Base-by-base conservation (phyloP, 2,329 filamentous ascomycete genomes). In the Cladosporium sp. region DNA sequence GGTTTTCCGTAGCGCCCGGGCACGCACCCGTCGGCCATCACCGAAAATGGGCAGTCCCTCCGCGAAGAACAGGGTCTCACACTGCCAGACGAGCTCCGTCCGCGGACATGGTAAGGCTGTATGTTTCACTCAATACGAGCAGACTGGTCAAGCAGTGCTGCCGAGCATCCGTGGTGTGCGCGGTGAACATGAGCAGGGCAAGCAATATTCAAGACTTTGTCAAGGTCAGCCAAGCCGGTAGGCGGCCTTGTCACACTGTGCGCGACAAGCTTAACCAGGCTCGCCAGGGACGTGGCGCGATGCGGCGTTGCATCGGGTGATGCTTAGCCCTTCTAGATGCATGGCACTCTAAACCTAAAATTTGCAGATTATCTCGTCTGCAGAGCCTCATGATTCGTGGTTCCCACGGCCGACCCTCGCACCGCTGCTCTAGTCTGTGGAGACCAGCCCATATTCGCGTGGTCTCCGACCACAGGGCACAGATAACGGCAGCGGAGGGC, bases 401-500 rank as follows among this genome's bases (percentile, higher is more conserved):
- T 28, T 28, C 32, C 31, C 48, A 22, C 13, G 18, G 32, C 48
- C 40, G 33, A 40, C 32, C 32, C 48, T 43, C 41, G 40, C 19
- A 4, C 38, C 40, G 40, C 31, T 37, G 43, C 43, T 50, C 31
- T 43, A 16, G 43, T 43, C 40, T 50, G 48, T 50, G 48, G 48
- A 50, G 16, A 34, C 32, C n/a, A 19, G 31, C 37, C 48, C 40
- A 31, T 33, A 43, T 50, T 50, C 38, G 48, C 38, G 32, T 43
- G 48, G 40, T 43, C 32, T 43, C 48, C 48, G 48, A 50, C 28
- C 48, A 50, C 42, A 35, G 32, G n/a, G 14, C n/a, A 34, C 40
- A 50, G 48, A 50, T 50, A 50, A 40, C 48, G 48, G 48, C 46
- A 43, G 43, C 41, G 48, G 48, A 50, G 43, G 48, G 40, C 43